Base-by-base conservation (phyloP, 768 basidiomycete species). In the Tricholoma furcatifolium region DNA sequence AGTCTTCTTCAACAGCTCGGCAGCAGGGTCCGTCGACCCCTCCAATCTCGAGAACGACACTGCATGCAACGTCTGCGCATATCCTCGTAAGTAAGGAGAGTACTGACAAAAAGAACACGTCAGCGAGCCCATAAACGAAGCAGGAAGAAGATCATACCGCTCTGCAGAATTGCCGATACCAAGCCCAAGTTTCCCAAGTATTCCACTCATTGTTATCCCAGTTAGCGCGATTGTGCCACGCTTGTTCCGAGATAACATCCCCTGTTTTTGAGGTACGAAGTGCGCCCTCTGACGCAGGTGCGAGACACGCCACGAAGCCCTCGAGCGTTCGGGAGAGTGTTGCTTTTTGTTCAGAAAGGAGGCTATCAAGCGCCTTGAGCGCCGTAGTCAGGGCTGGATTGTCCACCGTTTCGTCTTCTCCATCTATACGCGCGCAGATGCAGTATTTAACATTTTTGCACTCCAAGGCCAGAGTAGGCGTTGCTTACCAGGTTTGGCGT, bases 101-200 rank as follows among this genome's bases (percentile, higher is more conserved):
- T 91, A 93, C 91, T 93, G 55, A 27, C 15, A 30, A 4, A 2
- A 47, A 21, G 32, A 48, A 42, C 31, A 24, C 6, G 53, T 58
- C 3, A 58, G 55, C 30, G 6, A 6, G 23, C 14, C 48, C 51
- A 12, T 23, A 10, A 48, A 36, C 23, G 35, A n/a, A 38, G 8
- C 40, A 14, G 53, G 14, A 2, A 7, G 41, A 48, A 30, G 30
- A 49, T 20, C 35, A 21, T 90, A 93, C 93, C 67, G 72, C 77
- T 62, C 91, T 77, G 67, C 88, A 90, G 72, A 93, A 94, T 60
- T 96, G 91, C 54, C 88, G 76, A 60, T 89, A 94, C 93, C 93
- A 95, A 2, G 88, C 85, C 87, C 90, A 93, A 0, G 86, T 89
- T 70, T 90, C 85, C 91, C 91, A 93, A 1, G 80, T 75, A 62